Evolutionary conservation across 83 land plant species (phyloP).

Genomic region (Picea engelmannii): DNA sequence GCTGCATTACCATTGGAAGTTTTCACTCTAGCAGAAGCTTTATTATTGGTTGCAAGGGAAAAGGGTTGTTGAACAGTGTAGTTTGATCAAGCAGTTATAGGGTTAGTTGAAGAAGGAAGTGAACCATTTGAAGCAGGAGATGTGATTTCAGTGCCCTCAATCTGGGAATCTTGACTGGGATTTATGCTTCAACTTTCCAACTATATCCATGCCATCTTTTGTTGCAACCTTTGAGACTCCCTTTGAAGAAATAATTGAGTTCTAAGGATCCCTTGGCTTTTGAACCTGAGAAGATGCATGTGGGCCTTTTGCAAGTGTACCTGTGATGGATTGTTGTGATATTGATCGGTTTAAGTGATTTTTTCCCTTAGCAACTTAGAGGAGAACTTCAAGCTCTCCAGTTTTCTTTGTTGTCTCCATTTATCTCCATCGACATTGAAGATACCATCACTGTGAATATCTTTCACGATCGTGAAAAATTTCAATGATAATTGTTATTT

Average conservation of each 20-base stretch:
- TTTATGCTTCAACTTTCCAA: slow-evolving; percentile 4
- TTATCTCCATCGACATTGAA: too few relatives aligned
- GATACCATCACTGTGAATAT: too few relatives aligned
- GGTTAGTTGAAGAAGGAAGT: background rate
- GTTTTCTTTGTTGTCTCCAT: too few relatives aligned
- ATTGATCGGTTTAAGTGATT: background rate
- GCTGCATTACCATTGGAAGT: slow-evolving; percentile 1
- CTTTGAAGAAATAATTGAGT: background rate
- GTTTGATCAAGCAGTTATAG: background rate
- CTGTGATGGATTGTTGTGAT: background rate
- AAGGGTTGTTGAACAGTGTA: slow-evolving; percentile 16
- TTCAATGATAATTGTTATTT: too few relatives aligned
- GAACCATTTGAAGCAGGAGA: slow-evolving; percentile 15
- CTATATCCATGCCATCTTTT: background rate
- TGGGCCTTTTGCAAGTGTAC: background rate
- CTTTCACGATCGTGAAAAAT: too few relatives aligned
- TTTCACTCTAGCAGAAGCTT: background rate
- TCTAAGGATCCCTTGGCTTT: background rate
- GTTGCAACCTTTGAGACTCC: background rate
- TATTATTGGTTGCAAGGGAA: slow-evolving; percentile 3
- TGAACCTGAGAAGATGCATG: slow-evolving; percentile 10
- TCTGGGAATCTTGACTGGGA: background rate
- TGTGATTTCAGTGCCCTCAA: background rate
- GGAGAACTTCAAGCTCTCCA: too few relatives aligned
- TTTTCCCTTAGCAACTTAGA: too few relatives aligned